Percentiles rank a stretch among this genome's conserved stretches.
Conservation (phyloP, 192 early-diverging fungal genomes). For the Haplosporangium gracile region DNA sequence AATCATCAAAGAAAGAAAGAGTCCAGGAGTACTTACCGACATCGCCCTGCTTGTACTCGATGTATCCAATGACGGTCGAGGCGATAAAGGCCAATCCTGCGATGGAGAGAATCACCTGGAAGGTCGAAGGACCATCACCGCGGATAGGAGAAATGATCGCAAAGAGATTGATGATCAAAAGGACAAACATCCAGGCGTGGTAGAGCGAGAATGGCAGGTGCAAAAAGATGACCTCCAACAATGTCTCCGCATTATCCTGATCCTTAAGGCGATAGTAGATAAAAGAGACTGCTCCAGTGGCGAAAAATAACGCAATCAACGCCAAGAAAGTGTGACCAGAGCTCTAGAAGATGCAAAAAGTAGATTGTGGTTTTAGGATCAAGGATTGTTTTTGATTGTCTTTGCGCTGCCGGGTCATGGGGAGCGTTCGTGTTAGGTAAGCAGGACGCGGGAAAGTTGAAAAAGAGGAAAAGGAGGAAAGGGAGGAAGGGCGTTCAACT, state of each 20-base stretch:
- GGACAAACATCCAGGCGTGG: conserved; percentile 72
- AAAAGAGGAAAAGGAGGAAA: not conserved
- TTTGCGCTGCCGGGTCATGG: not conserved
- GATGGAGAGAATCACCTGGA: conserved; percentile 61
- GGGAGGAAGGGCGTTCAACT: not conserved
- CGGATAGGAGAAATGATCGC: conserved; percentile 62
- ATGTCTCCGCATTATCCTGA: conserved; percentile 50
- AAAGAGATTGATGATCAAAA: conserved; percentile 69
- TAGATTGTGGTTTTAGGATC: not conserved
- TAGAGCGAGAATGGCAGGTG: conserved; percentile 79
- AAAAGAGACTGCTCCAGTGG: conserved; percentile 65
- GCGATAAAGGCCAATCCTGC: conserved; percentile 65
- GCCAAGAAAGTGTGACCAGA: conserved; percentile 65
- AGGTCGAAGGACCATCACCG: conserved; percentile 56
- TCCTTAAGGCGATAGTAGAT: conserved; percentile 67
- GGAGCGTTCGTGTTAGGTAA: not conserved
- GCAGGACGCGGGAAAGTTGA: not conserved
- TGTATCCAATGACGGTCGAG: conserved; percentile 70
- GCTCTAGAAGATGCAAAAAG: conserved; percentile 1
- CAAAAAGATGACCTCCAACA: conserved; percentile 65
- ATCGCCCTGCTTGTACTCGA: conserved; percentile 71
- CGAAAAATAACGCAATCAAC: conserved; percentile 68
- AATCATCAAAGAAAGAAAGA: not conserved
- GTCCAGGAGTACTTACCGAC: conserved; percentile 33
- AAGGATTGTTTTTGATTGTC: not conserved